Conservation (phyloP, 768 basidiomycete genomes). For the Tubosaeta brunneosetosa region DNA sequence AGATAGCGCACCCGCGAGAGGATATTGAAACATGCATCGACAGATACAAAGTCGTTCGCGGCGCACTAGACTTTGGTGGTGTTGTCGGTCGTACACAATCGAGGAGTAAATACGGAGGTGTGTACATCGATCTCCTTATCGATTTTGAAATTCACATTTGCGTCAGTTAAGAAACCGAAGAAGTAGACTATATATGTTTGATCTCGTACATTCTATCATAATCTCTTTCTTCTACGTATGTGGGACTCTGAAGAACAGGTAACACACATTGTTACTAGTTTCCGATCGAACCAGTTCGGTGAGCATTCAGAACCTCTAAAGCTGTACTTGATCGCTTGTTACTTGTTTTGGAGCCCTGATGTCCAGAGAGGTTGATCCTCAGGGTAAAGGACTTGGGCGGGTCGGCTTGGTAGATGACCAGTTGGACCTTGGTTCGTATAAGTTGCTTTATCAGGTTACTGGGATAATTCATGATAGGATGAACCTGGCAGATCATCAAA, state of each 20-base stretch:
- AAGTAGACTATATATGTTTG: slow-evolving; percentile 34
- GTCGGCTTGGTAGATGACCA: no score
- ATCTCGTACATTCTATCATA: neutral
- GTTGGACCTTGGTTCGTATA: no score
- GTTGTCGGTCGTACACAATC: slow-evolving; percentile 79
- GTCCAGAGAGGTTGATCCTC: no score
- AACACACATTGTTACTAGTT: neutral
- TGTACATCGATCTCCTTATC: slow-evolving; percentile 14
- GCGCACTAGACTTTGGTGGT: slow-evolving; percentile 85
- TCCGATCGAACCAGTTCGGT: neutral
- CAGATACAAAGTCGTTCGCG: slow-evolving; percentile 94
- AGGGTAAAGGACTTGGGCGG: no score
- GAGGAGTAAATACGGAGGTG: slow-evolving; percentile 92
- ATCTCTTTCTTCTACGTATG: neutral
- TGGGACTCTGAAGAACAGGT: neutral
- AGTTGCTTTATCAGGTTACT: no score
- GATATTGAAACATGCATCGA: neutral
- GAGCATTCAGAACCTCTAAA: no score
- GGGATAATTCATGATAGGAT: no score
- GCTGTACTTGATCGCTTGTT: no score
- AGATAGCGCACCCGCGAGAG: neutral
- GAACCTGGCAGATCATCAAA: no score
- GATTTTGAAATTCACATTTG: slow-evolving; percentile 7
- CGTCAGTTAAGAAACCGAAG: slow-evolving; percentile 85
- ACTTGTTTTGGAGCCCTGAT: no score